These are phyloP conservation scores for Geotrichum reessii DNA, from an alignment of 1,139 yeast genomes.

Conservation along the genomic window DNA sequence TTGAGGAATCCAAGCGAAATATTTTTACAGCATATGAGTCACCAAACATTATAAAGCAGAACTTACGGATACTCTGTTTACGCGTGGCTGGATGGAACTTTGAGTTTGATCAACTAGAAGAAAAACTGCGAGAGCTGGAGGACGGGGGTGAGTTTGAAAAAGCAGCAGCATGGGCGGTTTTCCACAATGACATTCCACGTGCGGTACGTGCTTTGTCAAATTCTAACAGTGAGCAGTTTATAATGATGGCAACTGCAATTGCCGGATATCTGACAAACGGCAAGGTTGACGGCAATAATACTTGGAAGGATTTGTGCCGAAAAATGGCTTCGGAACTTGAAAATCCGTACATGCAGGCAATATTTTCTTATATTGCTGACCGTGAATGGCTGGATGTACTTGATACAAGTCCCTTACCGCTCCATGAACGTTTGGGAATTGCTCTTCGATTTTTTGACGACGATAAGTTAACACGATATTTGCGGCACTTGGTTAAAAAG, in stretches of 20 bases:
- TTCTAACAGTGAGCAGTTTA: conserved; percentile 56
- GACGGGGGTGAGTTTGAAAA: conserved; percentile 63
- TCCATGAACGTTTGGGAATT: conserved; percentile 83
- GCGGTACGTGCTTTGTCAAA: conserved; percentile 66
- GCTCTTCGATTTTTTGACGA: conserved; percentile 82
- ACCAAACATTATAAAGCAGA: conserved; percentile 26
- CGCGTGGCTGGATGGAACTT: conserved; percentile 91
- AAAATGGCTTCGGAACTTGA: conserved; percentile 80
- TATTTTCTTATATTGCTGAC: conserved; percentile 90
- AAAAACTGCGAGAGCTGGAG: conserved; percentile 54
- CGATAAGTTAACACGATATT: conserved; percentile 49
- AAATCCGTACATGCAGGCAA: conserved; percentile 83
- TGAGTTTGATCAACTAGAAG: conserved; percentile 69
- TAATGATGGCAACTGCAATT: conserved; percentile 87
- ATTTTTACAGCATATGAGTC: conserved; percentile 24
- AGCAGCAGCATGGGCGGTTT: conserved; percentile 98
- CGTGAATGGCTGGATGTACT: conserved; percentile 96
- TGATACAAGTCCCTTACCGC: conserved; percentile 82
- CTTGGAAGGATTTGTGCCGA: conserved; percentile 90
- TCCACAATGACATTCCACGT: conserved; percentile 78
- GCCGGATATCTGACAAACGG: conserved; percentile 78
- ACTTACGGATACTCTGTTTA: conserved; percentile 70
- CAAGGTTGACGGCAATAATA: conserved; percentile 53
- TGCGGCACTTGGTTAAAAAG: conserved; percentile 62
- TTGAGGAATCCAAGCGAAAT: conserved; percentile 16